A percentile compares a stretch with the other conserved stretches of the same genome.
Evolutionary conservation across 257 asterid genomes (phyloP).

Genomic region (Nicotiana undulata): DNA sequence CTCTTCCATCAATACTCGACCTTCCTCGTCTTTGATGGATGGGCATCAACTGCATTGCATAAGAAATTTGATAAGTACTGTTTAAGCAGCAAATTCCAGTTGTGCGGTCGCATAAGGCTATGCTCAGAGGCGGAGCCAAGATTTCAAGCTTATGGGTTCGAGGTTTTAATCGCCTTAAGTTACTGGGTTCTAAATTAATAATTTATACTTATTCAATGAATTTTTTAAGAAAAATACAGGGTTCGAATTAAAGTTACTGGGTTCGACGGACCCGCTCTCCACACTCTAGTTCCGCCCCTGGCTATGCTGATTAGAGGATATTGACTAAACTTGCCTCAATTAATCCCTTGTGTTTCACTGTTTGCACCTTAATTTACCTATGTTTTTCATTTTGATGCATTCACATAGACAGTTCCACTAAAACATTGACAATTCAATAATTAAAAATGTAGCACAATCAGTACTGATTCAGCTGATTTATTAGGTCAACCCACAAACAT

Average conservation of each 20-base stretch:
- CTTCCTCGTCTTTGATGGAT: too few relatives aligned
- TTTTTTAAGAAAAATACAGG: too few relatives aligned
- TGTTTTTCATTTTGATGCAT: neutral
- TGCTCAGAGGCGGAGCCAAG: too few relatives aligned
- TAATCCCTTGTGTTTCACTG: neutral
- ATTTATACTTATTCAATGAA: too few relatives aligned
- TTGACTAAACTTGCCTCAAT: neutral
- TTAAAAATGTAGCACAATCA: neutral
- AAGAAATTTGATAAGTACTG: neutral
- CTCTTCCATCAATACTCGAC: too few relatives aligned
- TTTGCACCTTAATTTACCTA: neutral
- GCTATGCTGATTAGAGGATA: too few relatives aligned
- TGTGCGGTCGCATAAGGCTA: neutral
- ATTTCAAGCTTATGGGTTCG: too few relatives aligned
- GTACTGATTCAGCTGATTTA: neutral
- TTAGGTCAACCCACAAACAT: neutral
- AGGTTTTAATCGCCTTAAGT: too few relatives aligned
- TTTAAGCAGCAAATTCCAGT: neutral
- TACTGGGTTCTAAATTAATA: too few relatives aligned
- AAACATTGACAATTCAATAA: neutral
- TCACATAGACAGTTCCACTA: neutral
- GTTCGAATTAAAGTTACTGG: too few relatives aligned
- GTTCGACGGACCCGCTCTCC: too few relatives aligned
- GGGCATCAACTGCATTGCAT: neutral
- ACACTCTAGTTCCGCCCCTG: too few relatives aligned